phyloP scores from a whole-genome alignment of 1,284 basidiomycete genomes.

The Veloporphyrellus conicus region DNA sequence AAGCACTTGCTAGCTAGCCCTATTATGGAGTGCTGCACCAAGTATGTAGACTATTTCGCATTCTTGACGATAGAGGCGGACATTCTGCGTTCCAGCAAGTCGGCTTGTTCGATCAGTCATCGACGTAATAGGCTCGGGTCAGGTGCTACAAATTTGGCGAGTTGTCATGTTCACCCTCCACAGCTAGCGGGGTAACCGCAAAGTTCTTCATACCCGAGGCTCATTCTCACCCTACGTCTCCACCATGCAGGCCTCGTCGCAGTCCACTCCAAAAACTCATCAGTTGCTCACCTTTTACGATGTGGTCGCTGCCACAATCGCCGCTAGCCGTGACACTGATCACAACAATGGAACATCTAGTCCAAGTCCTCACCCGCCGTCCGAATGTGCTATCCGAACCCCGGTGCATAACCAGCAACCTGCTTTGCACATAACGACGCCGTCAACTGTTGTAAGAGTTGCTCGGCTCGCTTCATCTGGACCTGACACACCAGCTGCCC shows the following conservation, averaged over 20 bases:
- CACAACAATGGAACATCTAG: not conserved
- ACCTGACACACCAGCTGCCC: constrained; percentile 54
- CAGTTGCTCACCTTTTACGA: constrained; percentile 6
- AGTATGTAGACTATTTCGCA: too few species aligned
- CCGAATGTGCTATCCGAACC: not conserved
- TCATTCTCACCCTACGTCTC: not conserved
- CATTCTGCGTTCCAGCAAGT: not conserved
- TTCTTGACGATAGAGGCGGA: too few species aligned
- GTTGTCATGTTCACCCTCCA: not conserved
- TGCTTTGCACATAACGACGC: constrained; percentile 10
- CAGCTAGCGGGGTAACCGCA: too few species aligned
- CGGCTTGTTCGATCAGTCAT: not conserved
- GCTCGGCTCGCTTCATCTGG: constrained; percentile 17
- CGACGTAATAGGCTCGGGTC: not conserved
- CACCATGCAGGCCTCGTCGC: constrained; percentile 4
- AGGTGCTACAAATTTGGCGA: not conserved
- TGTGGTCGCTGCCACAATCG: constrained; percentile 5
- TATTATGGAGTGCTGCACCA: too few species aligned
- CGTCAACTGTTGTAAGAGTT: constrained; percentile 3
- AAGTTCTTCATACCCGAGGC: too few species aligned
- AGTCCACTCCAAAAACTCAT: not conserved
- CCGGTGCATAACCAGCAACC: constrained; percentile 11
- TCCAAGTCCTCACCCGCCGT: not conserved
- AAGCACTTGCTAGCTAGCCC: too few species aligned
- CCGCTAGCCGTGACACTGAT: not conserved